Evolutionary conservation across 2,329 filamentous ascomycete species (phyloP), one percentile per base, ranked within the genome.

Genomic region (Calonectria leucothoes): DNA sequence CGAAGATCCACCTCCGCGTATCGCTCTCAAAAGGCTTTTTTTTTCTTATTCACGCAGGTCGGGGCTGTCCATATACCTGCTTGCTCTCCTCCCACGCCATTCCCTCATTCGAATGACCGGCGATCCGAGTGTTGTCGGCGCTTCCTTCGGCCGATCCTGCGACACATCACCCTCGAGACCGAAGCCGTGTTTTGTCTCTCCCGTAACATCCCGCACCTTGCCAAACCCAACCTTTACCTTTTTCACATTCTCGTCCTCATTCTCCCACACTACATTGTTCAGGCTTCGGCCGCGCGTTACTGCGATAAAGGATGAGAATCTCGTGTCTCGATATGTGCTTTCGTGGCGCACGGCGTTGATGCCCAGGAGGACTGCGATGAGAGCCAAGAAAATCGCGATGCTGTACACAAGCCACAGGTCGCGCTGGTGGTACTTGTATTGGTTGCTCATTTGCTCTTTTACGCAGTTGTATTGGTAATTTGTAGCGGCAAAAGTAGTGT

Each of bases 221-320:
- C 77, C 77, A 23, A 75, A 79, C 1, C 77, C 77, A n/a, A 79
- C 73, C 35, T 75, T 79, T 5, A 68, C 67, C 15, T 52, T 71
- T 45, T 76, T 76, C 25, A 76, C 29, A 0, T 77, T 71, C 0
- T 39, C 55, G 11, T 75, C 69, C n/a, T n/a, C n/a, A 11, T 64
- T 17, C 2, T 79, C 75, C 77, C 76, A 78, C 6, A 65, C 66
- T 14, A 79, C 37, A 12, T 74, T 74, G 8, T 79, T 76, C 1
- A 79, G 66, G 35, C 76, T 78, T 12, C 69, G 65, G 6, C 73
- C 77, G 45, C 77, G 73, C 4, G 78, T 72, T 10, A 76, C 78
- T 1, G 76, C 78, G 10, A 79, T 71, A 23, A 80, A 79, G 5
- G 78, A 78, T 2, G 78, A 80, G 45, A 79, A 77, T n/a, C 72